phyloP scores from a whole-genome alignment of 177 flowering plant genomes.

The Vitis hybrid region DNA sequence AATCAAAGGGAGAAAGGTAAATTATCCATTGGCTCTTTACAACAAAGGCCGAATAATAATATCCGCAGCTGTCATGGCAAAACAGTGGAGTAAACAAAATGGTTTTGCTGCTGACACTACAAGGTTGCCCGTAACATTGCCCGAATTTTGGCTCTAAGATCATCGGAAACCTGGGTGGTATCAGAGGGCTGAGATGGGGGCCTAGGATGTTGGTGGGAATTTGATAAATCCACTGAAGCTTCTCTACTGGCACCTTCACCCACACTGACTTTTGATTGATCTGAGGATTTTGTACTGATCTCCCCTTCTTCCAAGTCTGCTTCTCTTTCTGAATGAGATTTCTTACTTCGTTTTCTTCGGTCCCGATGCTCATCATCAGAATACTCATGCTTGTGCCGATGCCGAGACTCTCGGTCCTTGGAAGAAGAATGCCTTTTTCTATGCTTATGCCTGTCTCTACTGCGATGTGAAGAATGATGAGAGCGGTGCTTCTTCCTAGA shows the following conservation, averaged over 20 bases:
- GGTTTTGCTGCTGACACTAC: slow-evolving; percentile 18
- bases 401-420: slow-evolving; percentile 37
- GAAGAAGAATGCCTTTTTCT: slow-evolving; percentile 46
- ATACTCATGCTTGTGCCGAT: slow-evolving; percentile 11
- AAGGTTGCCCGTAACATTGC: slow-evolving; percentile 85
- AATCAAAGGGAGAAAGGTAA: too few relatives aligned
- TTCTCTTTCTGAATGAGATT: slow-evolving; percentile 31
- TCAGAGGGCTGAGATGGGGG: slow-evolving; percentile 37
- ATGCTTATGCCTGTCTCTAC: slow-evolving; percentile 49
- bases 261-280: slow-evolving; percentile 32
- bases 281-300: slow-evolving; percentile 31
- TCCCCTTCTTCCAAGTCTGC: slow-evolving; percentile 64
- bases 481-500: slow-evolving; percentile 53
- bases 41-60: neutral
- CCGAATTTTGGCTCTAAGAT: slow-evolving; percentile 83
- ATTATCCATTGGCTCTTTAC: neutral
- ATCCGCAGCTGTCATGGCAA: neutral
- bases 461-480: slow-evolving; percentile 39
- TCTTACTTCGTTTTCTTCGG: slow-evolving; percentile 30
- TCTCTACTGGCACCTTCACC: slow-evolving; percentile 35
- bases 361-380: slow-evolving; percentile 24
- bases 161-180: slow-evolving; percentile 63
- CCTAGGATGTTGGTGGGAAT: slow-evolving; percentile 24
- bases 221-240: slow-evolving; percentile 30
- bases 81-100: neutral